phyloP scores from a whole-genome alignment of 345 rosid species.

The Populus euphratica region DNA sequence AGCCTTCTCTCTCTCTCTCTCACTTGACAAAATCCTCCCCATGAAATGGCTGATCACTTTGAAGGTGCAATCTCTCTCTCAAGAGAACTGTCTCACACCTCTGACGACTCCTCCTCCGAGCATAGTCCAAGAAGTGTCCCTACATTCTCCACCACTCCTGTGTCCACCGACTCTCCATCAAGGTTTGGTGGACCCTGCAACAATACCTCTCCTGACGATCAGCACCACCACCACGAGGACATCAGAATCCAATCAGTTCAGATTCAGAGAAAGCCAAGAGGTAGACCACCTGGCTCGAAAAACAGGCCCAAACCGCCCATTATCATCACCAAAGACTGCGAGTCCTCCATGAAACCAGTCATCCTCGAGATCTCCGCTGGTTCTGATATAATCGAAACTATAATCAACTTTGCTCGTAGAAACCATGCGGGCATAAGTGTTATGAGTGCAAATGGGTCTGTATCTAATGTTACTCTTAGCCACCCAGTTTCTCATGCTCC shows the following conservation, averaged over 20 bases:
- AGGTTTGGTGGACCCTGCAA: background rate
- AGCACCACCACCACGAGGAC: background rate
- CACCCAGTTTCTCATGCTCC: conserved; percentile 38
- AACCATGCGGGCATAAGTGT: conserved; percentile 30
- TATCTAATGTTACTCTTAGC: conserved; percentile 43
- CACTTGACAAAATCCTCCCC: background rate
- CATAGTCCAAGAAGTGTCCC: conserved; percentile 22
- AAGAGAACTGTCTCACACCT: conserved; percentile 19
- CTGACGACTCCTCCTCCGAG: conserved; percentile 35
- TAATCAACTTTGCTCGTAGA: conserved; percentile 34
- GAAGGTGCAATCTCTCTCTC: conserved; percentile 35
- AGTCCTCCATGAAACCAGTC: conserved; percentile 39
- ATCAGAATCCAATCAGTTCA: background rate
- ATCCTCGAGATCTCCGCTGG: conserved; percentile 54
- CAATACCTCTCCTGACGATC: conserved; percentile 5
- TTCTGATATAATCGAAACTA: conserved; percentile 37
- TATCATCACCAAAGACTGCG: conserved; percentile 28
- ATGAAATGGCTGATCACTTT: conserved; percentile 33
- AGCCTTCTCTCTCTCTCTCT: background rate
- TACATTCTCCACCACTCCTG: conserved; percentile 9
- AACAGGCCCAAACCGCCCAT: conserved; percentile 58
- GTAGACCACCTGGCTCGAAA: conserved; percentile 57
- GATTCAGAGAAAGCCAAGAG: conserved; percentile 35
- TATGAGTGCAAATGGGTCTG: conserved; percentile 43
- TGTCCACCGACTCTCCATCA: background rate